Conservation (phyloP, 305 asterid species). For the Lippia alba region DNA sequence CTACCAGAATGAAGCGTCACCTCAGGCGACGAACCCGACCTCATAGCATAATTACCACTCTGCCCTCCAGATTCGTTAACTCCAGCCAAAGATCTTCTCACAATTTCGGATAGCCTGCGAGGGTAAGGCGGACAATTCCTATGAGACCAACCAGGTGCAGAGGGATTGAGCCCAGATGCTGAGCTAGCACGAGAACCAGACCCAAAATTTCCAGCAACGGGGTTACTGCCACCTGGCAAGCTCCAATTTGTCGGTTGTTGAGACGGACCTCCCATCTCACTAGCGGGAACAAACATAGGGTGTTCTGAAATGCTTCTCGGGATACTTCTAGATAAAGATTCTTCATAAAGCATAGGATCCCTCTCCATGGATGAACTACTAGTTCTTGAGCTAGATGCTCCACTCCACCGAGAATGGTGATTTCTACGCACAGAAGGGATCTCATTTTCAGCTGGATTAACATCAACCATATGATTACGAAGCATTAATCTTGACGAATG, state of each 20-base stretch:
- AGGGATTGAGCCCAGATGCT: slow-evolving; percentile 47
- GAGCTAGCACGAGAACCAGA: slow-evolving; percentile 54
- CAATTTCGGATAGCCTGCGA: slow-evolving; percentile 69
- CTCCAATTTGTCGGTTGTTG: slow-evolving; percentile 62
- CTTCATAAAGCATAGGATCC: slow-evolving; percentile 46
- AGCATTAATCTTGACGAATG: slow-evolving; percentile 50
- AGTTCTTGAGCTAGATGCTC: slow-evolving; percentile 61
- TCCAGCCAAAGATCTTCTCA: slow-evolving; percentile 65
- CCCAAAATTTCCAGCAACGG: slow-evolving; percentile 48
- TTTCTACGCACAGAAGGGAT: slow-evolving; percentile 48
- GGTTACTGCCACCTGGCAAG: slow-evolving; percentile 49
- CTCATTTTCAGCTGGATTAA: slow-evolving; percentile 49
- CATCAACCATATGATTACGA: slow-evolving; percentile 51
- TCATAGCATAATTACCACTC: slow-evolving; percentile 44
- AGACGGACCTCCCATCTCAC: slow-evolving; percentile 55
- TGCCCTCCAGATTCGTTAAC: slow-evolving; percentile 60
- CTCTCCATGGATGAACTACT: slow-evolving; percentile 47
- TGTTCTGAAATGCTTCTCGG: slow-evolving; percentile 77
- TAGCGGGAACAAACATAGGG: slow-evolving; percentile 65
- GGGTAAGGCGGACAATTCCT: slow-evolving; percentile 60
- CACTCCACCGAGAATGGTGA: slow-evolving; percentile 64
- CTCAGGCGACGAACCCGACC: slow-evolving; percentile 52
- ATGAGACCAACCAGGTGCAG: slow-evolving; percentile 62
- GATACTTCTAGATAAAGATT: slow-evolving; percentile 45
- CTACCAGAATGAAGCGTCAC: slow-evolving; percentile 49